These are phyloP conservation scores for Cochlearia excelsa DNA, from an alignment of 345 rosid species.

Conservation along the genomic window DNA sequence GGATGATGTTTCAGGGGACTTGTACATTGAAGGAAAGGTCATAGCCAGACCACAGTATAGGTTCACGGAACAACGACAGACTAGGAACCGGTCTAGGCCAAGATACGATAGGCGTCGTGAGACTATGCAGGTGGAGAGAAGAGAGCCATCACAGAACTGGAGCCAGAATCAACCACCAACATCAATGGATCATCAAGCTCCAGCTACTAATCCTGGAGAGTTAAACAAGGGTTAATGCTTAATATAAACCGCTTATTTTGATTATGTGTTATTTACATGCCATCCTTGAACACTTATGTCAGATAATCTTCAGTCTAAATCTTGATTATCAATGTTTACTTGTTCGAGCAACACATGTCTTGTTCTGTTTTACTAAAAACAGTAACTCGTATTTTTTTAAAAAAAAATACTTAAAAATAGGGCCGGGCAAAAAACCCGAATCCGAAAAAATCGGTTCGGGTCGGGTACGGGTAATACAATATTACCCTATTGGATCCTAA, in stretches of 20 bases:
- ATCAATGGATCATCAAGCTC: constrained; percentile 33
- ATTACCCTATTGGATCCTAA: no score
- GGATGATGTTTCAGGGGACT: constrained; percentile 55
- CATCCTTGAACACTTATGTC: not conserved
- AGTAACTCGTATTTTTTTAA: no score
- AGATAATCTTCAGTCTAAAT: not conserved
- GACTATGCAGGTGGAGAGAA: constrained; percentile 69
- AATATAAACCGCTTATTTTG: not conserved
- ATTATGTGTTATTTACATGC: not conserved
- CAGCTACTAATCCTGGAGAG: constrained; percentile 22
- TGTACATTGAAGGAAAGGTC: constrained; percentile 81
- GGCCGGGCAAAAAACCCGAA: no score
- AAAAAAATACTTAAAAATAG: no score
- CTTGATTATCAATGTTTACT: no score
- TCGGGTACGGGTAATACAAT: no score
- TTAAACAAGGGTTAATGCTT: constrained; percentile 1
- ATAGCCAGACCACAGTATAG: constrained; percentile 80
- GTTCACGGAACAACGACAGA: constrained; percentile 52
- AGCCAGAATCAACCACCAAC: constrained; percentile 29
- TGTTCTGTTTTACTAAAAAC: no score
- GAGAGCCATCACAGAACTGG: constrained; percentile 45
- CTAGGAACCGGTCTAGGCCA: constrained; percentile 57
- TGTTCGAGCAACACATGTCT: no score
- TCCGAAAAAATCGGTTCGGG: no score
- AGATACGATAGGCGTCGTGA: constrained; percentile 73